Evolutionary conservation across 2,329 filamentous ascomycete genomes (phyloP).

Genomic region (Fusarium xylarioides): DNA sequence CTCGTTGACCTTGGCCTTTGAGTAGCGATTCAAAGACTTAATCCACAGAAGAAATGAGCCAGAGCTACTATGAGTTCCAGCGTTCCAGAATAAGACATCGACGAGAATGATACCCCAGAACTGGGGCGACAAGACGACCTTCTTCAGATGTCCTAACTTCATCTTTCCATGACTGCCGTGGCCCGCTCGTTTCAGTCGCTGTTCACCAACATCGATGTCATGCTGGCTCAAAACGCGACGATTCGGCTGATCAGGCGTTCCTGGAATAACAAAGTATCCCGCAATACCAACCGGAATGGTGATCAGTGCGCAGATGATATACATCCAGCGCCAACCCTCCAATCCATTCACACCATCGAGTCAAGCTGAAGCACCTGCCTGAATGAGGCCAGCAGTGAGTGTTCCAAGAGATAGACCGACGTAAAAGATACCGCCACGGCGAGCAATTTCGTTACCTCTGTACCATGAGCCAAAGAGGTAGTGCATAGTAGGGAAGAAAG

Average conservation of each 20-base stretch:
- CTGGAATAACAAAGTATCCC: constrained; percentile 61
- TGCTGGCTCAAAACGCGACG: constrained; percentile 54
- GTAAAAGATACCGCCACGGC: constrained; percentile 61
- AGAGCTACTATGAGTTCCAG: constrained; percentile 54
- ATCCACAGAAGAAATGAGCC: constrained; percentile 67
- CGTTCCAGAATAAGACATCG: constrained; percentile 67
- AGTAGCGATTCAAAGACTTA: constrained; percentile 61
- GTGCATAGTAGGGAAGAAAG: constrained; percentile 53
- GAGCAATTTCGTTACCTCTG: constrained; percentile 55
- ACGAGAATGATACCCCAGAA: constrained; percentile 62
- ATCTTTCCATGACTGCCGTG: constrained; percentile 52
- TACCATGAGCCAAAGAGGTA: constrained; percentile 58
- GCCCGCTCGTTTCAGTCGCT: constrained; percentile 56
- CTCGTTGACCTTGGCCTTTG: constrained; percentile 58
- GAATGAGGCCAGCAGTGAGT: constrained; percentile 61
- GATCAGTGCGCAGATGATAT: constrained; percentile 62
- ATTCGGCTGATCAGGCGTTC: constrained; percentile 57
- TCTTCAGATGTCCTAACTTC: constrained; percentile 42
- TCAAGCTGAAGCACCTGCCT: constrained; percentile 52
- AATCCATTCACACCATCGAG: constrained; percentile 57
- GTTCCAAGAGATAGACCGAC: constrained; percentile 61
- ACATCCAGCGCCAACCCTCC: constrained; percentile 65
- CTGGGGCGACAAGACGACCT: constrained; percentile 53
- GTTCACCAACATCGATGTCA: constrained; percentile 57
- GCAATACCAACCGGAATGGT: constrained; percentile 63